Evolutionary conservation across 2,329 filamentous ascomycete genomes (phyloP).

Genomic region (Arthroderma sp.): DNA sequence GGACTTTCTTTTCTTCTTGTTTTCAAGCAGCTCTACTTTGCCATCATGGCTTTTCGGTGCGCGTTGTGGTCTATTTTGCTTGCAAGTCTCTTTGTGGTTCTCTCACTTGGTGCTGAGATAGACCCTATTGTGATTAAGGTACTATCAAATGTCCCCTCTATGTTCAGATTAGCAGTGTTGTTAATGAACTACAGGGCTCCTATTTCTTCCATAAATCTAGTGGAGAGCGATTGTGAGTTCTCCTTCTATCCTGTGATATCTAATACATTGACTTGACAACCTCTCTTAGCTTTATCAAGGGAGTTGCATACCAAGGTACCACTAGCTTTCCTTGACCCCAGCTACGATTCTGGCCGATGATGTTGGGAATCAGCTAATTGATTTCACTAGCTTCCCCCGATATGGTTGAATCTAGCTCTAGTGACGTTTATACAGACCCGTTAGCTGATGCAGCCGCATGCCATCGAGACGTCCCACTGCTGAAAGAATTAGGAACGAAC

Average conservation of each 20-base stretch:
- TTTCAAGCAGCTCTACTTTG: no score
- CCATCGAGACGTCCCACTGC: slow-evolving; percentile 71
- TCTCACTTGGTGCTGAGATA: slow-evolving; percentile 37
- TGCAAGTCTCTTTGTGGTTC: background rate
- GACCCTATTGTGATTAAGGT: slow-evolving; percentile 53
- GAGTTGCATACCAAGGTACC: slow-evolving; percentile 71
- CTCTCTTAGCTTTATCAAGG: slow-evolving; percentile 59
- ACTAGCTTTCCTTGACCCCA: no score
- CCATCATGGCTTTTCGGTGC: background rate
- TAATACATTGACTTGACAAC: slow-evolving; percentile 4
- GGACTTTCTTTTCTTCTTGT: no score
- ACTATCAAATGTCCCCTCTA: slow-evolving; percentile 7
- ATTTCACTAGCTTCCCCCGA: slow-evolving; percentile 20
- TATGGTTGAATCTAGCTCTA: slow-evolving; percentile 40
- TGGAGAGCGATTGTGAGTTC: slow-evolving; percentile 53
- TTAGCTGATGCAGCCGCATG: slow-evolving; percentile 59
- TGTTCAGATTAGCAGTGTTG: no score
- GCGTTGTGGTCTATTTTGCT: background rate
- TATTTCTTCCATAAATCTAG: slow-evolving; percentile 86
- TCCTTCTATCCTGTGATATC: slow-evolving; percentile 3
- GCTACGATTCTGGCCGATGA: slow-evolving; percentile 3
- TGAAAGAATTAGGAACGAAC: slow-evolving; percentile 72
- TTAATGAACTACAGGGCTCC: no score
- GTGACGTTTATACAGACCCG: slow-evolving; percentile 61
- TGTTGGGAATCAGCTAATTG: slow-evolving; percentile 39